phyloP scores from a whole-genome alignment of 768 basidiomycete species.

The Mycena olivaceomarginata region DNA sequence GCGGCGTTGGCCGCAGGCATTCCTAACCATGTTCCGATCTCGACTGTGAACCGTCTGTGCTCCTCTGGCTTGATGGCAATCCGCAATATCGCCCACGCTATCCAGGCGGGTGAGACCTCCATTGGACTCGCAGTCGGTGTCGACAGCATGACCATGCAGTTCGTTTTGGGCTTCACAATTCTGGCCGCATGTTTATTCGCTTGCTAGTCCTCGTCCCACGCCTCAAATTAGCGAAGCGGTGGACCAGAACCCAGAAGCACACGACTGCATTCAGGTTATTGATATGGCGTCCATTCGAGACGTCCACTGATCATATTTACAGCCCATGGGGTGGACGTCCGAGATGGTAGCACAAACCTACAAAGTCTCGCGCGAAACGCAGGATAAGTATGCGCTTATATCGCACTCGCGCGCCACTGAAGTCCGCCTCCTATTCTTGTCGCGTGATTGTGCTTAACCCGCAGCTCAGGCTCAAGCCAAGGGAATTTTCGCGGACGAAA shows the following conservation, averaged over 20 bases:
- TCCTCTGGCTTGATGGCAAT: slow-evolving; percentile 97
- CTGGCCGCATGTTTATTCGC: slow-evolving; percentile 22
- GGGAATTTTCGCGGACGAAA: slow-evolving; percentile 91
- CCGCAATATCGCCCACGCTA: slow-evolving; percentile 91
- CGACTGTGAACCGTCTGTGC: slow-evolving; percentile 94
- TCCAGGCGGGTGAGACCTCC: slow-evolving; percentile 88
- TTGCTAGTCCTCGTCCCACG: slow-evolving; percentile 80
- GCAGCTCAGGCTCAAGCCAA: slow-evolving; percentile 51
- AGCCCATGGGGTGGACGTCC: slow-evolving; percentile 98
- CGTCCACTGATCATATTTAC: slow-evolving; percentile 13
- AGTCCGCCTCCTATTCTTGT: slow-evolving; percentile 55
- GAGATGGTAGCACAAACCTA: slow-evolving; percentile 92
- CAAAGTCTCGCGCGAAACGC: slow-evolving; percentile 85
- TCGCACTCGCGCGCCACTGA: slow-evolving; percentile 89
- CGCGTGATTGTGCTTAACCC: neutral
- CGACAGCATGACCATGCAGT: slow-evolving; percentile 92
- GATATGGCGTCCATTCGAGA: neutral
- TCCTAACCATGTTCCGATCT: slow-evolving; percentile 90
- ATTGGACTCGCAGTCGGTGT: slow-evolving; percentile 91
- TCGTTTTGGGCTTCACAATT: slow-evolving; percentile 46
- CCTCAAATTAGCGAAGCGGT: slow-evolving; percentile 79
- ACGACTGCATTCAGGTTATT: slow-evolving; percentile 84
- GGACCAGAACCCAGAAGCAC: slow-evolving; percentile 75
- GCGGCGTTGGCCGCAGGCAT: slow-evolving; percentile 94
- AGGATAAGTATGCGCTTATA: slow-evolving; percentile 93